Base-by-base conservation (phyloP, 1,284 basidiomycete genomes). In the Mycena sp. region DNA sequence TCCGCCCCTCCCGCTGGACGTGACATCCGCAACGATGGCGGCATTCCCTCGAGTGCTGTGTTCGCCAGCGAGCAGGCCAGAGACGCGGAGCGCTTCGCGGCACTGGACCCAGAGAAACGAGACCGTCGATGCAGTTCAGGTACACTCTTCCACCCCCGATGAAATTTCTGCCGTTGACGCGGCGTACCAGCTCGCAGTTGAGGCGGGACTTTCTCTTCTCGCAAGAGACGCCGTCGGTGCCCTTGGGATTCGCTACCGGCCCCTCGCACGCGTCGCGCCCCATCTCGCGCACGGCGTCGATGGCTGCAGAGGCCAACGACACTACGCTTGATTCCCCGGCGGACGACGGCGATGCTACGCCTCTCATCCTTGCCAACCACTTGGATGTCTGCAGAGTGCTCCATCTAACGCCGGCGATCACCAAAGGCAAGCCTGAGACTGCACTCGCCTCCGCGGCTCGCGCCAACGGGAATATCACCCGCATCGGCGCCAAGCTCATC, bases 401-500 rank as follows among this genome's bases (percentile, higher is more conserved):
- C 17, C 52, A 54, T 14, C 51, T 53, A 26, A 40, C 51, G 4
- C 26, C 12, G 4, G 38, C 37, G 4, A 35, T 38, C 25, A 52
- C 35, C 17, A 52, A 52, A 26, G 50, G 41, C 25, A 52, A 41
- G 37, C 23, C 50, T n/a, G 37, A 38, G 37, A 40, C 37, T 2
- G 37, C 50, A 23, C n/a, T n/a, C n/a, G n/a, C n/a, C n/a, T n/a
- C n/a, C n/a, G 38, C 38, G 12, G 38, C 51, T 23, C 51, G 37
- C 38, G 38, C 38, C 38, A 43, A 43, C n/a, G n/a, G n/a, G n/a
- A n/a, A n/a, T n/a, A n/a, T n/a, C n/a, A n/a, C 29, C 29, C 46
- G 46, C 10, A 17, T 49, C 48, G 48, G 48, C 28, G 52, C 28
- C 28, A 43, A 43, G 23, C 12, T 54, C 40, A 54, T 54, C 40